Conservation (phyloP, 2,329 filamentous ascomycete genomes). For the Scytalidium sp. region DNA sequence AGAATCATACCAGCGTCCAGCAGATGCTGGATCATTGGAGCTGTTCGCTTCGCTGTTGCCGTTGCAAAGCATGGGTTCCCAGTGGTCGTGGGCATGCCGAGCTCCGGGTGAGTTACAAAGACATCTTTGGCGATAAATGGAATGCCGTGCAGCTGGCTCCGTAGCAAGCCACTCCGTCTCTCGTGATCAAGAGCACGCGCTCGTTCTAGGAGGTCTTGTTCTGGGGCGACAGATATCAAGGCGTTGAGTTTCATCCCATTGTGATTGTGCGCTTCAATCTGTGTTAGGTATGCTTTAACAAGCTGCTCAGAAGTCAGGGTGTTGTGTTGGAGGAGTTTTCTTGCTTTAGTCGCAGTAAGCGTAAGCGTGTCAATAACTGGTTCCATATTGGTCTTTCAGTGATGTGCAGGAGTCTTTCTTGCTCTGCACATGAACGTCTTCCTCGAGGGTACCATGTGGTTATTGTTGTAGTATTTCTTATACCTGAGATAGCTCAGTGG, state of each 20-base stretch:
- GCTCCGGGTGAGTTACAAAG: slow-evolving; percentile 41
- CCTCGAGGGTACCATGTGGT: not conserved
- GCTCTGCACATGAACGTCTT: not conserved
- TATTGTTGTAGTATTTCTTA: too few relatives aligned
- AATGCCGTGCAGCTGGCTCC: slow-evolving; percentile 54
- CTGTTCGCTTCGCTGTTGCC: not conserved
- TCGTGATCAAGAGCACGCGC: slow-evolving; percentile 48
- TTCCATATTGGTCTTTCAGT: not conserved
- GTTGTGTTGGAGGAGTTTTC: not conserved
- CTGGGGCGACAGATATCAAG: slow-evolving; percentile 43
- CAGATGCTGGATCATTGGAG: not conserved
- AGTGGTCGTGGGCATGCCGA: slow-evolving; percentile 52
- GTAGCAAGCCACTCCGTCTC: slow-evolving; percentile 43
- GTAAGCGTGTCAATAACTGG: not conserved
- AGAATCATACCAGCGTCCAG: slow-evolving; percentile 10
- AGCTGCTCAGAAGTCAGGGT: slow-evolving; percentile 19
- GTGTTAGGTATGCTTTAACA: slow-evolving; percentile 14
- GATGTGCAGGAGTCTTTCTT: too few relatives aligned
- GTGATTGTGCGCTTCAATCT: slow-evolving; percentile 28
- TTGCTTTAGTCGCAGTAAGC: not conserved
- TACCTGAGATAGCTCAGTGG: too few relatives aligned
- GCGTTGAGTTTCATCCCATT: slow-evolving; percentile 22
- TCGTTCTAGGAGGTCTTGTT: slow-evolving; percentile 33
- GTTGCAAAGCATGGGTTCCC: slow-evolving; percentile 53
- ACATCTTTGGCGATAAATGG: slow-evolving; percentile 42